Evolutionary conservation across 345 rosid genomes (phyloP).

Genomic region (Populus davidiana): DNA sequence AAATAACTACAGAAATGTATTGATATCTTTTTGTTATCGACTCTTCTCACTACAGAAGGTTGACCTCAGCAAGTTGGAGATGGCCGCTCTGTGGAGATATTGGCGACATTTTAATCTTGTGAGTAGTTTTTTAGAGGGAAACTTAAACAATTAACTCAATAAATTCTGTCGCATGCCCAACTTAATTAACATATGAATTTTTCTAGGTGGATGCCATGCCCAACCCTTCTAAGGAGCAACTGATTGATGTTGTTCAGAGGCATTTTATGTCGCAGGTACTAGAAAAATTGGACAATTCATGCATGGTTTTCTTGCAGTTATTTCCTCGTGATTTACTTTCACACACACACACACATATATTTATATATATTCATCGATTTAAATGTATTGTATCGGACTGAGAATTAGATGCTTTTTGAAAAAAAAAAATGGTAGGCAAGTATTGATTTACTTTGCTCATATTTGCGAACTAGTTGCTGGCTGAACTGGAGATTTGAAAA

Average conservation of each 20-base stretch:
- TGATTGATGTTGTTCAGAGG: conserved; percentile 75
- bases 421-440: not conserved
- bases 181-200: not conserved
- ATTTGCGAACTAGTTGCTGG: not conserved
- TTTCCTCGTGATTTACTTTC: not conserved
- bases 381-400: not conserved
- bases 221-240: conserved; percentile 82
- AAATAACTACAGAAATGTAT: not conserved
- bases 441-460: not conserved
- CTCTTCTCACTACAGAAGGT: conserved; percentile 48
- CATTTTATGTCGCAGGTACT: conserved; percentile 95
- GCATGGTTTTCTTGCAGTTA: not conserved
- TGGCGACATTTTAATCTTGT: conserved; percentile 91
- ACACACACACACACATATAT: fast-evolving
- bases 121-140: conserved; percentile 17
- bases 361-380: not conserved
- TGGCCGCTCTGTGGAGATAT: conserved; percentile 81
- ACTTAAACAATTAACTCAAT: not conserved
- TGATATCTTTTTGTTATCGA: not conserved
- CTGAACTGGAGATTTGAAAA: not conserved
- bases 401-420: not conserved
- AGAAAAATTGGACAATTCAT: not conserved
- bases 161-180: not conserved
- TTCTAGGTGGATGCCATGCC: conserved; percentile 71
- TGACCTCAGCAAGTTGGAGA: conserved; percentile 90